These are phyloP conservation scores for Pleurotus eryngii DNA, from an alignment of 768 basidiomycete species.

Conservation along the genomic window DNA sequence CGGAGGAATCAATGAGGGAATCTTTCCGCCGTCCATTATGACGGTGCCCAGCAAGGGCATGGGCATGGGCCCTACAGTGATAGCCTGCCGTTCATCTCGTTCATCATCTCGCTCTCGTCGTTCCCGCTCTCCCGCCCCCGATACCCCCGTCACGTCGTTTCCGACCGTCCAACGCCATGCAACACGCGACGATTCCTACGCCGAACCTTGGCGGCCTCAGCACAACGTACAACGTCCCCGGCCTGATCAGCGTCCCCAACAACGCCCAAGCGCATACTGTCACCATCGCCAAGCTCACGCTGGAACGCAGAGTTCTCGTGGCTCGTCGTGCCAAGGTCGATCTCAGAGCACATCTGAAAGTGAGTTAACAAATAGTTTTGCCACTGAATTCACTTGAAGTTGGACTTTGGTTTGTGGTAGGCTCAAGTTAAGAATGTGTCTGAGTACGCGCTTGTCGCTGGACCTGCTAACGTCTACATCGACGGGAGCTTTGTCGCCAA, in stretches of 20 bases:
- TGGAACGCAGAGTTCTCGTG: slow-evolving; percentile 23
- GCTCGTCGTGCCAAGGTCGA: slow-evolving; percentile 25
- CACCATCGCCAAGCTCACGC: slow-evolving; percentile 22
- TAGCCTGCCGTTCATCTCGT: background rate
- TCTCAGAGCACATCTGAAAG: slow-evolving; percentile 20
- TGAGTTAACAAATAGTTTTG: slow-evolving; percentile 6
- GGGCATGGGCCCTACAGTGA: too few relatives aligned
- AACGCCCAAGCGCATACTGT: slow-evolving; percentile 23
- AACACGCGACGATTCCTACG: background rate
- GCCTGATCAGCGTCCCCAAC: slow-evolving; percentile 21
- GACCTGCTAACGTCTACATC: slow-evolving; percentile 24
- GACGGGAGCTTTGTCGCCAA: slow-evolving; percentile 26
- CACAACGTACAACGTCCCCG: slow-evolving; percentile 25
- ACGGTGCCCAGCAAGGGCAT: background rate
- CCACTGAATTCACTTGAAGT: background rate
- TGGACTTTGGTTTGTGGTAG: background rate
- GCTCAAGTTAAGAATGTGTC: slow-evolving; percentile 28
- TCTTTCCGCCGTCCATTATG: too few relatives aligned
- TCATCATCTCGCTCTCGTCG: background rate
- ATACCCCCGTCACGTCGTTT: background rate
- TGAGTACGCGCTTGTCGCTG: slow-evolving; percentile 29
- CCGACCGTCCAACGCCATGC: background rate
- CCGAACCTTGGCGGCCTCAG: slow-evolving; percentile 17
- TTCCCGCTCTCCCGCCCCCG: background rate
- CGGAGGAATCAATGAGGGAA: slow-evolving; percentile 5